A percentile compares a stretch with the other conserved stretches of the same genome.
phyloP scores from a whole-genome alignment of 768 basidiomycete species.

The button mushroom (Agaricus bisporus) region DNA sequence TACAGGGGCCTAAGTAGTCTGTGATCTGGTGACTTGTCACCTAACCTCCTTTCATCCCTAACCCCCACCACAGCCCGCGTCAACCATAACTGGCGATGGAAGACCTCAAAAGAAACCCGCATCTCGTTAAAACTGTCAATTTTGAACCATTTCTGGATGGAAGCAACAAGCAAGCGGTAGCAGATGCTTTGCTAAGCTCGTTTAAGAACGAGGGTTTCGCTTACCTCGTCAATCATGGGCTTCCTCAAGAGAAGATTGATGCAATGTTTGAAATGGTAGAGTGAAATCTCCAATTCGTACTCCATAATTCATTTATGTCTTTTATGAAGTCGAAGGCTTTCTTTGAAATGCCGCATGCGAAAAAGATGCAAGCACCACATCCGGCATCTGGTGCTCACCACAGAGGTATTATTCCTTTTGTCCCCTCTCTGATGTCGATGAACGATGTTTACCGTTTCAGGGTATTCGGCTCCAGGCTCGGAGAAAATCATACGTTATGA shows the following conservation, averaged over 20 bases:
- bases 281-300: neutral
- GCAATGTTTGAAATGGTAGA: constrained; percentile 38
- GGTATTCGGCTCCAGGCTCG: constrained; percentile 31
- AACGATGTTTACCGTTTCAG: constrained; percentile 17
- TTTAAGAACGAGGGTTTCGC: constrained; percentile 44
- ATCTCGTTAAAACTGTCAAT: constrained; percentile 30
- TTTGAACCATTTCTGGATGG: constrained; percentile 37
- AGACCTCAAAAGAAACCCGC: neutral
- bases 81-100: neutral
- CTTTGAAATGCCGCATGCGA: constrained; percentile 30
- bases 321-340: constrained; percentile 29
- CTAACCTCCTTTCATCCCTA: neutral
- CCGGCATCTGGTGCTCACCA: constrained; percentile 39
- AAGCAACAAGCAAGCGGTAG: constrained; percentile 30
- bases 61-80: neutral
- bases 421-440: constrained; percentile 11
- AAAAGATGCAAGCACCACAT: constrained; percentile 39
- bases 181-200: constrained; percentile 34
- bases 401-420: constrained; percentile 24
- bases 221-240: constrained; percentile 37
- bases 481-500: constrained; percentile 36
- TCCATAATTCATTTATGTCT: neutral
- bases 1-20: too few relatives aligned
- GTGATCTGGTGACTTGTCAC: too few relatives aligned
- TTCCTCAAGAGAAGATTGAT: constrained; percentile 29